Percentiles rank a stretch among this genome's conserved stretches.
These are phyloP conservation scores for Neonectria coccinea DNA, from an alignment of 2,329 filamentous ascomycete genomes.

Conservation along the genomic window DNA sequence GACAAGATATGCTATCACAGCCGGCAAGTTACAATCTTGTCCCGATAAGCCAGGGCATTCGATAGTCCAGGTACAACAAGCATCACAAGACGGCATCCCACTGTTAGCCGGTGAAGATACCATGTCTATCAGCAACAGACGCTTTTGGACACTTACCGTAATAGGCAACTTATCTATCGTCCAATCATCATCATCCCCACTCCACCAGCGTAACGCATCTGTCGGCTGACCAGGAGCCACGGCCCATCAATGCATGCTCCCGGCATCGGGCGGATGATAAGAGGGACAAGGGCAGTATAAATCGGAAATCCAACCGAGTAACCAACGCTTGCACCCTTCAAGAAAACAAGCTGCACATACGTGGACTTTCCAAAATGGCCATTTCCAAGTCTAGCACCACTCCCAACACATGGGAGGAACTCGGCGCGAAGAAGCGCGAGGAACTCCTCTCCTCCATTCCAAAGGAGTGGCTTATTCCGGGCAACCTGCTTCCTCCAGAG, in stretches of 20 bases:
- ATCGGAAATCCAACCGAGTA: not conserved
- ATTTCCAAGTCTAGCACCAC: constrained; percentile 20
- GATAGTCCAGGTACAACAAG: no score
- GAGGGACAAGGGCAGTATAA: not conserved
- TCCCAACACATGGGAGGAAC: constrained; percentile 32
- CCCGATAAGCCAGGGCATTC: not conserved
- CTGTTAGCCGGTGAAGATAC: not conserved
- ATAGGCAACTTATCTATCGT: constrained; percentile 1
- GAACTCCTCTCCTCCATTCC: constrained; percentile 61
- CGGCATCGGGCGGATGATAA: constrained; percentile 6
- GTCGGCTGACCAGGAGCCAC: not conserved
- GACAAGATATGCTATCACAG: not conserved
- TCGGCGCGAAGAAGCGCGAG: constrained; percentile 34
- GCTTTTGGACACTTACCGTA: not conserved
- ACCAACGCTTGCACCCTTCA: not conserved
- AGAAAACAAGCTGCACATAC: not conserved
- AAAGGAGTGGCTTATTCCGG: constrained; percentile 67
- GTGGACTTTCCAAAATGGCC: constrained; percentile 1
- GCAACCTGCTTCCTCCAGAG: constrained; percentile 63
- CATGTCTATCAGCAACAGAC: not conserved
- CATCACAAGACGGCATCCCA: no score
- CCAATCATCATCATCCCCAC: not conserved
- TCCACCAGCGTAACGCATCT: not conserved
- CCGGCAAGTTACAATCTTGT: not conserved
- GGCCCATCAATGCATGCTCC: not conserved